Percentiles rank a stretch among this genome's conserved stretches.
Evolutionary conservation across 2,329 filamentous ascomycete genomes (phyloP).

Genomic region (Aspergillus sp.): DNA sequence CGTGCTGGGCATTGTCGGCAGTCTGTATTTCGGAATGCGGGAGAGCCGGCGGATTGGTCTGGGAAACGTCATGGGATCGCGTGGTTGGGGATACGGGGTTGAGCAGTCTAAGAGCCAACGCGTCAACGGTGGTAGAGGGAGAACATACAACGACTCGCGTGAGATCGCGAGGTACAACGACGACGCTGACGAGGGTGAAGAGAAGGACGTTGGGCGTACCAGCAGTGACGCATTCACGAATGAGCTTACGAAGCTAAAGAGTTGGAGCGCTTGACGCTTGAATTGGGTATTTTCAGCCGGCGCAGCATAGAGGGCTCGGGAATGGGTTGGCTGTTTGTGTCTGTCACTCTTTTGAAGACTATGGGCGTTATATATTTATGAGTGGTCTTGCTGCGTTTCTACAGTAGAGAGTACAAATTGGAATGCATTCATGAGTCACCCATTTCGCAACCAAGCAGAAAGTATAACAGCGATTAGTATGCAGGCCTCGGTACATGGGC

Average conservation of each 20-base stretch:
- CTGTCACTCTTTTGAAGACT: too few relatives aligned
- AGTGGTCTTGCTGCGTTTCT: too few relatives aligned
- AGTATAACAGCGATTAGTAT: too few relatives aligned
- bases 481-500: too few relatives aligned
- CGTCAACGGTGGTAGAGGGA: slow-evolving; percentile 20
- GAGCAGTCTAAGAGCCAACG: slow-evolving; percentile 28
- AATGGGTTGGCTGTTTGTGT: too few relatives aligned
- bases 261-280: slow-evolving; percentile 19
- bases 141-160: slow-evolving; percentile 18
- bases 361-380: too few relatives aligned
- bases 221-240: slow-evolving; percentile 26
- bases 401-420: too few relatives aligned
- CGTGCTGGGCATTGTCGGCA: slow-evolving; percentile 27
- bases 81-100: slow-evolving; percentile 28
- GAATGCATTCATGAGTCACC: too few relatives aligned
- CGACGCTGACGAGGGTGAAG: slow-evolving; percentile 15
- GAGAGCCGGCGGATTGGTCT: slow-evolving; percentile 29
- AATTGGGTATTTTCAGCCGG: too few relatives aligned
- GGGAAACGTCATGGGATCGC: slow-evolving; percentile 26
- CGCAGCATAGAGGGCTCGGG: too few relatives aligned
- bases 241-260: slow-evolving; percentile 30
- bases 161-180: slow-evolving; percentile 20
- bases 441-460: too few relatives aligned
- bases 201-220: slow-evolving; percentile 19
- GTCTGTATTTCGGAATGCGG: slow-evolving; percentile 34